Evolutionary conservation across 768 basidiomycete species (phyloP).

Genomic region (Lenzites betulinus): DNA sequence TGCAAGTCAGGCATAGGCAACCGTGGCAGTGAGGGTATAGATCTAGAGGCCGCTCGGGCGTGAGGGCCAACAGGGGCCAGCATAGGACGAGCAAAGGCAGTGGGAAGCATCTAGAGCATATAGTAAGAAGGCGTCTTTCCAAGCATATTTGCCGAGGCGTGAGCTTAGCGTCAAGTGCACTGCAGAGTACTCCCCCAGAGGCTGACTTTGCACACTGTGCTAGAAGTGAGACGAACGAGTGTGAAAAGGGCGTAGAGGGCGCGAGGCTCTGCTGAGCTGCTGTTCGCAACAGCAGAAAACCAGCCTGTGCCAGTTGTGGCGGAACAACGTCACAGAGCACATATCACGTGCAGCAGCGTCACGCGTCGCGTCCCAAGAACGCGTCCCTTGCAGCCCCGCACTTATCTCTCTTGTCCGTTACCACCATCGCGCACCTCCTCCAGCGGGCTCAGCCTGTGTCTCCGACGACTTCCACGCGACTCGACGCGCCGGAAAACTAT

Average conservation of each 20-base stretch:
- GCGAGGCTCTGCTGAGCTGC: not conserved
- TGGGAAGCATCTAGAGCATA: not conserved
- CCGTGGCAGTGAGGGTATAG: slow-evolving; percentile 49
- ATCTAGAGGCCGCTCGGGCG: slow-evolving; percentile 3
- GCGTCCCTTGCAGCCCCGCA: slow-evolving; percentile 54
- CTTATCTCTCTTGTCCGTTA: slow-evolving; percentile 48
- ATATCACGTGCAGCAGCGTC: slow-evolving; percentile 56
- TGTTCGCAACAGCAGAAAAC: not conserved
- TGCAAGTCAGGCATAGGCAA: slow-evolving; percentile 82
- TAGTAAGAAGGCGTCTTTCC: too few relatives aligned
- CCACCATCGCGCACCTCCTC: slow-evolving; percentile 39
- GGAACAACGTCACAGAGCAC: slow-evolving; percentile 62
- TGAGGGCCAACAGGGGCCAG: not conserved
- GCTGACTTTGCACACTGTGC: too few relatives aligned
- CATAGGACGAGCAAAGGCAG: slow-evolving; percentile 3
- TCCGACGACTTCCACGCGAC: not conserved
- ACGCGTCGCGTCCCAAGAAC: slow-evolving; percentile 45
- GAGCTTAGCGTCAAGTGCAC: too few relatives aligned
- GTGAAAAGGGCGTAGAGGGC: too few relatives aligned
- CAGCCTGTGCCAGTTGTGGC: too few relatives aligned
- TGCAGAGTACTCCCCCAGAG: too few relatives aligned
- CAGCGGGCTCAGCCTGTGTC: not conserved
- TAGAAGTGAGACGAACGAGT: too few relatives aligned
- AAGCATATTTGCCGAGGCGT: too few relatives aligned
- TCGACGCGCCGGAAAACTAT: not conserved